phyloP scores from a whole-genome alignment of 2,329 filamentous ascomycete species.

The Scorias spongiosa region DNA sequence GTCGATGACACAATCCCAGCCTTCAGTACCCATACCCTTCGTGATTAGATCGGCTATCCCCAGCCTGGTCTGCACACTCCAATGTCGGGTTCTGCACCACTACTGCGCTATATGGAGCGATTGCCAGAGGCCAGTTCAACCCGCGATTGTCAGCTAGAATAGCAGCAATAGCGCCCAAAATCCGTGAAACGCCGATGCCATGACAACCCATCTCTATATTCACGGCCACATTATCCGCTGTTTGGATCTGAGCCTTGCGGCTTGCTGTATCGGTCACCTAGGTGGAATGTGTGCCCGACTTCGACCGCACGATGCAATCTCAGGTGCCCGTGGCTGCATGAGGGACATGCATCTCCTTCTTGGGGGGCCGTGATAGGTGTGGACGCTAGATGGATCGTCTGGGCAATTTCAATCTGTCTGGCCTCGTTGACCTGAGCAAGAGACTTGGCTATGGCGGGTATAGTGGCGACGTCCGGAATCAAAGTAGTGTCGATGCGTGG shows the following conservation, averaged over 20 bases:
- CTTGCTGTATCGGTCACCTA: slow-evolving; percentile 74
- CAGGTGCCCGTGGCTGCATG: slow-evolving; percentile 49
- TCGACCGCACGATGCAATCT: slow-evolving; percentile 63
- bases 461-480: background rate
- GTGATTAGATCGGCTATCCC: slow-evolving; percentile 47
- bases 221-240: slow-evolving; percentile 25
- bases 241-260: slow-evolving; percentile 48
- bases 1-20: slow-evolving; percentile 41
- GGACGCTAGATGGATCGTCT: slow-evolving; percentile 6
- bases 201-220: slow-evolving; percentile 90
- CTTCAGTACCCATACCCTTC: slow-evolving; percentile 32
- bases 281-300: slow-evolving; percentile 86
- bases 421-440: slow-evolving; percentile 16
- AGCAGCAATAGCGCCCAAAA: slow-evolving; percentile 76
- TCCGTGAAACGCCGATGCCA: slow-evolving; percentile 81
- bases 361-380: slow-evolving; percentile 51
- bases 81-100: slow-evolving; percentile 36
- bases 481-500: background rate
- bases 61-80: slow-evolving; percentile 5
- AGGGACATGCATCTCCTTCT: slow-evolving; percentile 57
- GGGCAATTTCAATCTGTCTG: slow-evolving; percentile 37
- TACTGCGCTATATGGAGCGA: slow-evolving; percentile 70
- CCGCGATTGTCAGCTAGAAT: slow-evolving; percentile 56
- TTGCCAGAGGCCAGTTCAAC: slow-evolving; percentile 72
- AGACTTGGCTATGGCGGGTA: background rate